Evolutionary conservation across 202 grass and related monocot species (phyloP), one percentile per base, ranked within the genome.

Genomic region (Digitaria exilis): DNA sequence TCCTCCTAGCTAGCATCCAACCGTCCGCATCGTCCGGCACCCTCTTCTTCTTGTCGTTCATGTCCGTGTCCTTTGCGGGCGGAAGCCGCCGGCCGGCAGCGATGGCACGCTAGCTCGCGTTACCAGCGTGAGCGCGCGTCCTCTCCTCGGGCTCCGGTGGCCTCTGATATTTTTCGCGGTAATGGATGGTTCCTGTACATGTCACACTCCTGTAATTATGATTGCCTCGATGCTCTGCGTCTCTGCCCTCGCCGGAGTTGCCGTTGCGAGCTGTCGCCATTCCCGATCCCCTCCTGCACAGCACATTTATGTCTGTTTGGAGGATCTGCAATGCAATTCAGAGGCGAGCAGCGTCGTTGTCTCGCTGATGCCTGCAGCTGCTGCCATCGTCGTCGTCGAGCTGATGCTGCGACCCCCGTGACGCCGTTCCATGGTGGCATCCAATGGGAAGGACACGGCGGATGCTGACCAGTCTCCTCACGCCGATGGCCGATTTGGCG

Each of bases 171-270:
- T 82, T 77, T 81, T 58, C 56, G 56, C 16, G 57, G 72, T 73
- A 69, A 71, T 81, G 76, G 63, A 81, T 81, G 63, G 21, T 65
- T 35, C 28, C 4, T 76, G 72, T 86, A 84, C 41, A 72, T 72
- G 44, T 59, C 30, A 39, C 35, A 71, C 28, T 12, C 64, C 6
- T 25, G 34, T 44, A 39, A 39, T 24, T 7, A 7, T 50, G 7
- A 44, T 22, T 65, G 19, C 63, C 9, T 37, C 17, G 9, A 37
- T 9, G n/a, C 35, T n/a, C 18, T 10, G n/a, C 0, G 49, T 57
- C 46, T 39, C 7, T 41, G 55, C 45, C 30, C 54, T 25, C 54
- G 54, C 54, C 54, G n/a, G 54, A 12, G 54, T 52, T 7, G 41
- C 9, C 16, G 31, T 43, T 11, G 21, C 29, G 21, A 73, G 22